Conservation (phyloP, 2,329 filamentous ascomycete species). For the Coniochaeta ligniaria region DNA sequence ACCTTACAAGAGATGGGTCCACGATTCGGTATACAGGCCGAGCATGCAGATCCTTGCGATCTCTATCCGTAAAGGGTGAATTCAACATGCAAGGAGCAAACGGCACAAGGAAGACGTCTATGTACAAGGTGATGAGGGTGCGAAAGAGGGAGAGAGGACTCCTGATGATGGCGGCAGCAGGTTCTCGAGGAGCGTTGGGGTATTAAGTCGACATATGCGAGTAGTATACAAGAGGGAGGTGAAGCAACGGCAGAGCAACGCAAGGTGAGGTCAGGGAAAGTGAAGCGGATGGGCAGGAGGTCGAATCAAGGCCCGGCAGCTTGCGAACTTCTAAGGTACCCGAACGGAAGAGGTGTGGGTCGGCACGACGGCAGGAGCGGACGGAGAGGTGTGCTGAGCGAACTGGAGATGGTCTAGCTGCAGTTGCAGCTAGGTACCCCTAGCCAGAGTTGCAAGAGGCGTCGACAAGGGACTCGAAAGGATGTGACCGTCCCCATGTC, state of each 20-base stretch:
- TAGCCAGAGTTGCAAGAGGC: not conserved
- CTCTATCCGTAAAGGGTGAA: not conserved
- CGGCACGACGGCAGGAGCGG: conserved; percentile 1
- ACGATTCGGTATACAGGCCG: not conserved
- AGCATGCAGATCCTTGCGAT: not conserved
- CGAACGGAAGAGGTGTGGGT: not conserved
- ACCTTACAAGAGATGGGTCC: not conserved
- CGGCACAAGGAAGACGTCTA: not conserved
- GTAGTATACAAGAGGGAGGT: not conserved
- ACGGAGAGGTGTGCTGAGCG: not conserved
- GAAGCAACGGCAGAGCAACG: not conserved
- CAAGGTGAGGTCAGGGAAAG: not conserved
- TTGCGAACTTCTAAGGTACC: conserved; percentile 1
- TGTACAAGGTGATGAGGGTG: not conserved
- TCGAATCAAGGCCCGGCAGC: not conserved
- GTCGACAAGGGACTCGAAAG: not conserved
- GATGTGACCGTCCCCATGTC: not conserved
- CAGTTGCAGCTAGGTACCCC: not conserved
- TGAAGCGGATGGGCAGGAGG: not conserved
- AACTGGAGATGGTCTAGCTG: not conserved
- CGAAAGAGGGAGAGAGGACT: not conserved
- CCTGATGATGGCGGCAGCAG: not conserved
- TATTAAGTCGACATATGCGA: not conserved
- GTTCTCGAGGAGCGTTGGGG: not conserved
- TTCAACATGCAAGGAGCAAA: not conserved